phyloP scores from a whole-genome alignment of 805 yeast genomes.

The Maudiozyma serrabonitensis region DNA sequence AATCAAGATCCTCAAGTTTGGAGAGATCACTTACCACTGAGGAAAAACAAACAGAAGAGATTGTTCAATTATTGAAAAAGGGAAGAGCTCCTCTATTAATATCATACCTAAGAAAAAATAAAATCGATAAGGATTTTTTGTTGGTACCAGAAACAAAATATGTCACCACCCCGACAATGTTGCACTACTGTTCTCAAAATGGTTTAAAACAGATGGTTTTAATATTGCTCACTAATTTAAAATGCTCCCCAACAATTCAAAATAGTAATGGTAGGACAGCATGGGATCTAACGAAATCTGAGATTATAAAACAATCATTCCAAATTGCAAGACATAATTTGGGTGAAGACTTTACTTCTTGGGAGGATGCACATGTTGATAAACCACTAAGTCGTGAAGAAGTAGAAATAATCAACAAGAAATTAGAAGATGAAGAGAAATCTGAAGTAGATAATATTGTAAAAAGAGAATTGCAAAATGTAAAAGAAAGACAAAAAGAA shows the following conservation, averaged over 20 bases:
- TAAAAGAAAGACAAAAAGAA: constrained; percentile 19
- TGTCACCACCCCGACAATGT: constrained; percentile 53
- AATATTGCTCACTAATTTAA: constrained; percentile 49
- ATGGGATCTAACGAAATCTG: constrained; percentile 49
- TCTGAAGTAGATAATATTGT: constrained; percentile 30
- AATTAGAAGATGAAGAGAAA: constrained; percentile 32
- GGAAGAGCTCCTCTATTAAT: constrained; percentile 70
- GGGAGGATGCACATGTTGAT: constrained; percentile 62
- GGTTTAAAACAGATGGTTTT: constrained; percentile 58
- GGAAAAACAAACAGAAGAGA: constrained; percentile 48
- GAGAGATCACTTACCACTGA: constrained; percentile 21
- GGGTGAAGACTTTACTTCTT: constrained; percentile 63
- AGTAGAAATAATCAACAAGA: constrained; percentile 36
- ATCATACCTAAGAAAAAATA: constrained; percentile 49
- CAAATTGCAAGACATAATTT: constrained; percentile 56
- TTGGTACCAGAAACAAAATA: constrained; percentile 49
- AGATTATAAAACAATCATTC: constrained; percentile 43
- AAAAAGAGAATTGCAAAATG: constrained; percentile 18
- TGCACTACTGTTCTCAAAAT: constrained; percentile 68
- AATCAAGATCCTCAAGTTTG: constrained; percentile 4
- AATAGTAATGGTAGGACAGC: constrained; percentile 56
- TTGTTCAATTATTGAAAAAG: constrained; percentile 52
- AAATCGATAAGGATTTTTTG: constrained; percentile 41
- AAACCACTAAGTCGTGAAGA: constrained; percentile 47
- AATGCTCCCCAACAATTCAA: constrained; percentile 56